A percentile compares a stretch with the other conserved stretches of the same genome.
phyloP scores from a whole-genome alignment of 768 basidiomycete genomes.

The Naganishia onofrii region DNA sequence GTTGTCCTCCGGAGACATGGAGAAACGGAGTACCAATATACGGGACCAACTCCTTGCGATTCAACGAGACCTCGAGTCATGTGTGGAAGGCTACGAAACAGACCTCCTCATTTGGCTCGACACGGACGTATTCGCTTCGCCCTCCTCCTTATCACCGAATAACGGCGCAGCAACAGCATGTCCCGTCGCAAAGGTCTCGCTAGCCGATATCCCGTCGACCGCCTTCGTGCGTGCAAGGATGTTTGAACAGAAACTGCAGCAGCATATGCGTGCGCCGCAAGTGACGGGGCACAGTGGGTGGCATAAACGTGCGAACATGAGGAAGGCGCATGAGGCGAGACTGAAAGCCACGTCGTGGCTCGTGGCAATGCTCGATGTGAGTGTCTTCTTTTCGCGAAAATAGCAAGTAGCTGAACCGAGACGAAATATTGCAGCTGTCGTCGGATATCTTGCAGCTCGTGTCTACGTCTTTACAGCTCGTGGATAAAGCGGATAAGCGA shows the following conservation, averaged over 20 bases:
- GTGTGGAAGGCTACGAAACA: constrained; percentile 10
- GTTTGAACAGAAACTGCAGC: neutral
- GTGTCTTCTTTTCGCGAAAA: neutral
- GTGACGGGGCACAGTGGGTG: neutral
- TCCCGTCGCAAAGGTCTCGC: constrained; percentile 15
- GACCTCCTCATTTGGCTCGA: constrained; percentile 29
- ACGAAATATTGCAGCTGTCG: neutral
- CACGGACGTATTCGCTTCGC: constrained; percentile 19
- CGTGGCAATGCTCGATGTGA: constrained; percentile 29
- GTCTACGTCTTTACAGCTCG: neutral
- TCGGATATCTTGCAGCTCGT: constrained; percentile 17
- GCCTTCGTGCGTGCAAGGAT: neutral
- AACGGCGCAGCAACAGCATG: neutral
- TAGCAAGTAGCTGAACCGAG: neutral
- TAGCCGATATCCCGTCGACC: constrained; percentile 1
- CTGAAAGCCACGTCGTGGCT: constrained; percentile 28
- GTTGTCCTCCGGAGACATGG: too few species aligned
- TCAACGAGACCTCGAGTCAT: neutral
- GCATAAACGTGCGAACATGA: neutral
- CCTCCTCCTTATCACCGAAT: neutral
- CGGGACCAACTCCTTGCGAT: constrained; percentile 2
- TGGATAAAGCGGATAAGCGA: neutral
- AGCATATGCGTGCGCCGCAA: too few species aligned
- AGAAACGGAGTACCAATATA: neutral
- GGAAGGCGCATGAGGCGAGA: constrained; percentile 21